Conservation (phyloP, 202 grass and related monocot genomes). For the Dendrocalamus latiflorus region DNA sequence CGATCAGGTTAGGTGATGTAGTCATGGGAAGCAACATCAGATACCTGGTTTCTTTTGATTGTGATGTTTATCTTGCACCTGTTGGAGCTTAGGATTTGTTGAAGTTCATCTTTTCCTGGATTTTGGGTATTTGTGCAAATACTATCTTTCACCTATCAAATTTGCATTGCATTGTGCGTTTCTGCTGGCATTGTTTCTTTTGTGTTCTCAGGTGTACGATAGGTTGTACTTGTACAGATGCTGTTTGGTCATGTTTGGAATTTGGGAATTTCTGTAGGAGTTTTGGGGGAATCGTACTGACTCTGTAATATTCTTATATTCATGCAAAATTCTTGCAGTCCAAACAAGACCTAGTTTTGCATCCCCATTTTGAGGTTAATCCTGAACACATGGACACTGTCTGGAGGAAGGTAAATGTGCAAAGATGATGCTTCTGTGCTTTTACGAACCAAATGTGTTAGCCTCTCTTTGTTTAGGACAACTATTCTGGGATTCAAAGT, state of each 20-base stretch:
- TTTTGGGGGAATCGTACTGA: neutral
- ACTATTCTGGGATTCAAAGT: neutral
- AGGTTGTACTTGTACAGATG: neutral
- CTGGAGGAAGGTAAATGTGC: neutral
- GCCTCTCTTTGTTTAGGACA: neutral
- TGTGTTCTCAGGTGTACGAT: neutral
- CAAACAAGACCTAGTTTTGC: too few species aligned
- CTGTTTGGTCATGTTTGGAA: neutral
- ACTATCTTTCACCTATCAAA: neutral
- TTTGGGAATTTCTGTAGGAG: neutral
- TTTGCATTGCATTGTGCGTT: neutral
- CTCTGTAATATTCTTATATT: too few species aligned
- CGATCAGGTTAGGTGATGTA: constrained; percentile 43
- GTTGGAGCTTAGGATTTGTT: constrained; percentile 33
- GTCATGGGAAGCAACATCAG: constrained; percentile 28
- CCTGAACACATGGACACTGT: neutral
- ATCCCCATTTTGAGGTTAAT: too few species aligned
- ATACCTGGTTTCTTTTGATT: constrained; percentile 45
- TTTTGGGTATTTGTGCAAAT: neutral
- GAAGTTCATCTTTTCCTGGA: neutral
- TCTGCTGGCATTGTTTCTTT: neutral
- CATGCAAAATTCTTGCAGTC: neutral
- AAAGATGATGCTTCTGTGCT: neutral
- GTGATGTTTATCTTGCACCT: constrained; percentile 29
- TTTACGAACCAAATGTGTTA: neutral